Evolutionary conservation across 176 grass and related monocot species (phyloP), one percentile per base, ranked within the genome.

Genomic region (Zea luxurians): DNA sequence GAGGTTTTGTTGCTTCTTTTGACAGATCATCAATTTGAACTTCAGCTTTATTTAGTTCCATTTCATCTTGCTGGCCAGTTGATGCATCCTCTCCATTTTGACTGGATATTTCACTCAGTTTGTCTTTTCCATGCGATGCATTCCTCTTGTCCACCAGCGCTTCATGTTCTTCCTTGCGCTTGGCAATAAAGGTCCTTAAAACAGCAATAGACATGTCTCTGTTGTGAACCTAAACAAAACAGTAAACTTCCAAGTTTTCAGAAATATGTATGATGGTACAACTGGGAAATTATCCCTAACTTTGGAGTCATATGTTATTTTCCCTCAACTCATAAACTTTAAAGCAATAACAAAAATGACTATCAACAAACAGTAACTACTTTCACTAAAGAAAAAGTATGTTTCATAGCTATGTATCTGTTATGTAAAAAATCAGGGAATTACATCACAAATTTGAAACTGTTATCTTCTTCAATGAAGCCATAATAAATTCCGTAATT

Each of bases 191-290:
- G 64, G 88, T 86, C 84, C 96, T 92, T 80, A 99, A 82, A 78
- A 99, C 76, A 72, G 92, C 92, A 85, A 99, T 89, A 47, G 92
- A 99, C 88, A 99, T 99, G 43, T 99, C 96, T 84, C 96, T 89
- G 57, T 99, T 99, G 86, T 99, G 87, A 49, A 99, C 90, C 96
- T 99, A 91, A 85, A 70, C 34, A 86, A 86, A 71, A 16, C 50
- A 64, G 38, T 36, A 64, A 75, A 61, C 5, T 69, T 64, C 10
- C 10, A 86, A 36, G 27, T 62, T 64, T 12, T 12, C 37, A 67
- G 10, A 65, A 45, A 78, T 48, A 66, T 27, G 27, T 27, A 27
- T n/a, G 8, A 50, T 46, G 37, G 11, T 44, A 59, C 54, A 69
- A 44, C 48, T n/a, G 11, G 2, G n/a, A 59, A 34, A 21, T 8